phyloP scores from a whole-genome alignment of 176 grass and related monocot genomes.

The Oryza longistaminata region DNA sequence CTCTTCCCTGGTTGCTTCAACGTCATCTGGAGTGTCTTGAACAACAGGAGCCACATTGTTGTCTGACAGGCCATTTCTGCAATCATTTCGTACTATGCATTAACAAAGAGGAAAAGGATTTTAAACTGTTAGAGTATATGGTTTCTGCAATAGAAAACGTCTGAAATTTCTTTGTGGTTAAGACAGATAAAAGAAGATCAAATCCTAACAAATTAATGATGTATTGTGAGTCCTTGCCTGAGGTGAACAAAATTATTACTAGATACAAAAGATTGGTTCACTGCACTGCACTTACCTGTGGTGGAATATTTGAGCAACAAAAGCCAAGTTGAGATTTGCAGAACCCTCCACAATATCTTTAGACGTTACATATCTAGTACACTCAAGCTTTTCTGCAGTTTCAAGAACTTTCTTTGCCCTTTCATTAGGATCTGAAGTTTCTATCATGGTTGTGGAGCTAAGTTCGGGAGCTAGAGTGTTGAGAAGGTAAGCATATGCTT shows the following conservation, averaged over 20 bases:
- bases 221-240: neutral
- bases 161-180: neutral
- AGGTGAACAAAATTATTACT: neutral
- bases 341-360: conserved; percentile 98
- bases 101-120: neutral
- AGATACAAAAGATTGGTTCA: neutral
- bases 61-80: conserved; percentile 85
- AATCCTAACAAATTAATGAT: neutral
- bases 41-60: conserved; percentile 49
- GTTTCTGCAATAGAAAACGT: neutral
- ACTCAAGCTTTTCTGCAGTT: conserved; percentile 86
- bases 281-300: conserved; percentile 56
- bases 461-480: conserved; percentile 87
- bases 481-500: conserved; percentile 97
- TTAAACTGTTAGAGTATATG: neutral
- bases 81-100: conserved; percentile 28
- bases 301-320: conserved; percentile 99
- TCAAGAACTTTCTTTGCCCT: conserved; percentile 92
- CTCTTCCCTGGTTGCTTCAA: conserved; percentile 79
- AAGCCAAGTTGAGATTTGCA: conserved; percentile 96
- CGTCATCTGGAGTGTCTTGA: conserved; percentile 75
- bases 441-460: conserved; percentile 56
- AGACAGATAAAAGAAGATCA: neutral
- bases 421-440: conserved; percentile 84
- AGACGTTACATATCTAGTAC: conserved; percentile 84